Evolutionary conservation across 306 rosid genomes (phyloP), one percentile per base, ranked within the genome.

Genomic region (Albizia julibrissin): DNA sequence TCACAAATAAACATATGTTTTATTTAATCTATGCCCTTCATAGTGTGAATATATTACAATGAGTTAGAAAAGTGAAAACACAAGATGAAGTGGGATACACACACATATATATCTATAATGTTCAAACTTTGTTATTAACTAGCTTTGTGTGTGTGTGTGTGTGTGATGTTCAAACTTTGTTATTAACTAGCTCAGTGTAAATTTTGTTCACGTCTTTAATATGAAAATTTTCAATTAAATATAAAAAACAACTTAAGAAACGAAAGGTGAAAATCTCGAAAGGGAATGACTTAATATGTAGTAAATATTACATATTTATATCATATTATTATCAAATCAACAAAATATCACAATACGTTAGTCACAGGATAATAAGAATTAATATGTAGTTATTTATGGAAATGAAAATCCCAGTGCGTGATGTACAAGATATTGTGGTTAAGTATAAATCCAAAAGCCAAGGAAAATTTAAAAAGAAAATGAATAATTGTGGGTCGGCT

Each of bases 401-500:
- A 13, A 61, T 61, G 68, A 27, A 66, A 66, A 66, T 66, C 71
- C 42, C 43, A 31, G 22, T 66, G 71, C 13, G 22, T 59, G 7
- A 8, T 34, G 24, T 8, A 66, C 24, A 66, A 66, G 72, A 66
- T 66, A 66, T 68, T 68, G 8, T 68, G 16, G 47, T 37, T 34
- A 19, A 37, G 34, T 69, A n/a, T 12, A 69, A 16, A 27, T 71
- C 54, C 54, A 40, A 69, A 69, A 69, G 74, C n/a, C 34, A 21
- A 69, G 22, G 74, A 69, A 70, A 70, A 16, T 14, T 16, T 0
- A 50, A 3, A 16, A 6, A 16, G 6, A 40, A 13, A 70, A 26
- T n/a, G 4, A 31, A 21, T 5, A 5, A 4, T 37, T 21, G 58
- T 15, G 83, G 88, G 87, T 91, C 86, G 85, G 87, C 88, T 83